These are phyloP conservation scores for Colletotrichum camelliae DNA, from an alignment of 2,329 filamentous ascomycete species.

Conservation along the genomic window DNA sequence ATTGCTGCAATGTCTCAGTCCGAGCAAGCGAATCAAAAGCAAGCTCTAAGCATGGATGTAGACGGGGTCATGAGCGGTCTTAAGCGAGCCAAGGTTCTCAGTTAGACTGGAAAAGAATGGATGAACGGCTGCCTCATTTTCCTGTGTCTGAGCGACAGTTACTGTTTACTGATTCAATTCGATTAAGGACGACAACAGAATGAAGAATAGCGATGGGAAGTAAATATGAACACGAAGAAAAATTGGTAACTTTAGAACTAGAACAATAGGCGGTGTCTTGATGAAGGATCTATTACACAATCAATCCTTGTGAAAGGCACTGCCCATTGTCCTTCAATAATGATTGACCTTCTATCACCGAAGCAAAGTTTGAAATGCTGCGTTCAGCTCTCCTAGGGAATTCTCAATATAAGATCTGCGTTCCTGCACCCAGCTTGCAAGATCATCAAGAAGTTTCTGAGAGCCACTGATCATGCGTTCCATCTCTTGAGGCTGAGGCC, in stretches of 20 bases:
- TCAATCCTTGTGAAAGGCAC: background rate
- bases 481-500: constrained; percentile 11
- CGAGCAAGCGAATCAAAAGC: background rate
- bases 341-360: background rate
- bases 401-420: background rate
- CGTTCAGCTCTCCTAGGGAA: background rate
- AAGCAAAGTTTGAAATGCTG: background rate
- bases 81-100: background rate
- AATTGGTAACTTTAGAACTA: background rate
- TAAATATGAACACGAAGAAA: background rate
- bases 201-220: background rate
- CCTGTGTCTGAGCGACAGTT: rapidly evolving
- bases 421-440: background rate
- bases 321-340: rapidly evolving
- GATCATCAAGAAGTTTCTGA: background rate
- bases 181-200: background rate
- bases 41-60: background rate
- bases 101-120: background rate
- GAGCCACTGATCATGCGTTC: background rate
- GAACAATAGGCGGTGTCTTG: rapidly evolving
- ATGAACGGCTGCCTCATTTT: background rate
- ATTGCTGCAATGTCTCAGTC: background rate
- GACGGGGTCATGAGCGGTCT: background rate
- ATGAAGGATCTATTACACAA: background rate
- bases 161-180: background rate